phyloP scores from a whole-genome alignment of 2,329 filamentous ascomycete genomes.

The Hirsutella minnesotensis region DNA sequence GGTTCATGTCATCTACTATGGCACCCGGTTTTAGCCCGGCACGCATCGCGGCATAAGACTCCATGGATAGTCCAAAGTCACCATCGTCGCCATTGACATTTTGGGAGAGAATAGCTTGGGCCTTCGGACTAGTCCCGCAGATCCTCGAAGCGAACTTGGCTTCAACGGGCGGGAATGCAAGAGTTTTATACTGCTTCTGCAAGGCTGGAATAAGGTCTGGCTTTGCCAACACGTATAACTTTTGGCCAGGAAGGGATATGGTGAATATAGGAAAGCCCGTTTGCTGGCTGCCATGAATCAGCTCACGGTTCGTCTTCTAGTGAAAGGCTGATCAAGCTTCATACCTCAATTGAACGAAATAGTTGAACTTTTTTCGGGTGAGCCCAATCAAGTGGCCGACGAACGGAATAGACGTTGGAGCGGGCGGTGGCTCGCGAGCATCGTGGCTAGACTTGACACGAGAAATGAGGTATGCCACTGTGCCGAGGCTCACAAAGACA shows the following conservation, averaged over 20 bases:
- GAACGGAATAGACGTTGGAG: too few relatives aligned
- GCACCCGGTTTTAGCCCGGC: conserved; percentile 4
- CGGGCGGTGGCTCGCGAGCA: too few relatives aligned
- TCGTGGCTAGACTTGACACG: too few relatives aligned
- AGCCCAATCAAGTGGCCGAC: too few relatives aligned
- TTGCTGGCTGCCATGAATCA: neutral
- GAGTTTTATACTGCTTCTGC: conserved; percentile 1
- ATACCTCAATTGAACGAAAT: too few relatives aligned
- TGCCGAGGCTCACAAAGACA: too few relatives aligned
- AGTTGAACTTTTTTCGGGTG: too few relatives aligned
- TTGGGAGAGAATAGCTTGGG: conserved; percentile 1
- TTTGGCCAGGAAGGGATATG: conserved; percentile 4
- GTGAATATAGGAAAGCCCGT: conserved; percentile 3
- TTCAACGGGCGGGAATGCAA: neutral
- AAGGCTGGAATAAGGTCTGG: conserved; percentile 3
- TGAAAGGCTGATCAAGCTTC: too few relatives aligned
- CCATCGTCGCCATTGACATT: conserved; percentile 3
- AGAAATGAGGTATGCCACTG: too few relatives aligned
- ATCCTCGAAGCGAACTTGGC: neutral
- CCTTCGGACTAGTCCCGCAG: neutral
- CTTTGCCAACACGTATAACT: conserved; percentile 4
- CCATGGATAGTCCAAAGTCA: conserved; percentile 1
- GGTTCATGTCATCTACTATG: conserved; percentile 5
- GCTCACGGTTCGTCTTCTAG: too few relatives aligned
- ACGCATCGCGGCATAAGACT: conserved; percentile 3